These are phyloP conservation scores for Rhynchosporium agropyri DNA, from an alignment of 2,329 filamentous ascomycete genomes.

Conservation along the genomic window DNA sequence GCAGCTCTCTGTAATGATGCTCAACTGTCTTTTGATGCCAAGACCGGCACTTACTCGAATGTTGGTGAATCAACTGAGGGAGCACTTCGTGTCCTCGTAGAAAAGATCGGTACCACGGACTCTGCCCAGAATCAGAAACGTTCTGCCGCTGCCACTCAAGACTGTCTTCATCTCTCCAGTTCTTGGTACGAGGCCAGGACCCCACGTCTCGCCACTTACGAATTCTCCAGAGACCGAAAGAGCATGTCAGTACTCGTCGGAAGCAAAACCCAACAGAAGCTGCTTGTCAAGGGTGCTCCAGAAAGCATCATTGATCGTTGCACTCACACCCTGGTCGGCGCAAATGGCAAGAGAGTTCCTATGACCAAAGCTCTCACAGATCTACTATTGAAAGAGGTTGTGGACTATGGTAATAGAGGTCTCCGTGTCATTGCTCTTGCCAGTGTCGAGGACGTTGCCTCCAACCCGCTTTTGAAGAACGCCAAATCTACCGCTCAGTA, in stretches of 20 bases:
- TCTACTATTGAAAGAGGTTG: conserved; percentile 76
- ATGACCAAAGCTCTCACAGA: conserved; percentile 70
- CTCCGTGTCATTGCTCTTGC: conserved; percentile 95
- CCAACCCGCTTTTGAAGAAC: conserved; percentile 68
- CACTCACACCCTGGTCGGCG: conserved; percentile 76
- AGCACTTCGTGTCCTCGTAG: conserved; percentile 83
- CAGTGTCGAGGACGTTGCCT: conserved; percentile 73
- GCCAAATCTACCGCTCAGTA: conserved; percentile 88
- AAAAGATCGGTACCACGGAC: conserved; percentile 83
- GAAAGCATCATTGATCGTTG: conserved; percentile 94
- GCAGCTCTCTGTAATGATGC: conserved; percentile 87
- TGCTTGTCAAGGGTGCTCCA: conserved; percentile 94
- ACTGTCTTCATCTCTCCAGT: conserved; percentile 80
- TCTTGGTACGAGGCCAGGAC: conserved; percentile 78
- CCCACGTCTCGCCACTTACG: conserved; percentile 81
- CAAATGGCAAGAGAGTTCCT: conserved; percentile 74
- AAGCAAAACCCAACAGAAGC: conserved; percentile 68
- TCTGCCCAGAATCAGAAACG: conserved; percentile 53
- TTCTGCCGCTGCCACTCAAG: conserved; percentile 50
- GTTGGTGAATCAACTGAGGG: conserved; percentile 96
- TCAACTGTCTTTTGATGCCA: conserved; percentile 77
- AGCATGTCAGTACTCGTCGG: conserved; percentile 97
- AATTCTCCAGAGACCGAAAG: conserved; percentile 97
- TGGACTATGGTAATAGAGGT: conserved; percentile 88
- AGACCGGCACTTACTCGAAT: conserved; percentile 73